These are phyloP conservation scores for Fusarium irregulare DNA, from an alignment of 2,329 filamentous ascomycete genomes.

Conservation along the genomic window DNA sequence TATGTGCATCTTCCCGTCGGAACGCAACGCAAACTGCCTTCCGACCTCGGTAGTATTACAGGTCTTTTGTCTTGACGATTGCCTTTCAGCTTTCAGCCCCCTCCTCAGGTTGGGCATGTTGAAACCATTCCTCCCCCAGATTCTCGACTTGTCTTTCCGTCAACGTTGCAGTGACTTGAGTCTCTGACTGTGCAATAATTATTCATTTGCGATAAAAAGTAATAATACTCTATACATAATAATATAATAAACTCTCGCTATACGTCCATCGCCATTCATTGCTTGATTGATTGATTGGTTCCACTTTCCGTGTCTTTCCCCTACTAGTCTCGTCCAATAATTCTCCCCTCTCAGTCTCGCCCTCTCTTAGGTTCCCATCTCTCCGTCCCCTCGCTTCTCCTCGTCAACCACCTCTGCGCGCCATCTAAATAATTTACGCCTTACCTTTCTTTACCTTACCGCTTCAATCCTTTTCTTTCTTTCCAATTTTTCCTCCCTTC, in stretches of 20 bases:
- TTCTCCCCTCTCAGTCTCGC: neutral
- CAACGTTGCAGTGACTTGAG: neutral
- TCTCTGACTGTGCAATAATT: too few relatives aligned
- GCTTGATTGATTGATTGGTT: constrained; percentile 20
- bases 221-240: neutral
- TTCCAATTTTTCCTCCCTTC: neutral
- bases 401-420: constrained; percentile 27
- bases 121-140: constrained; percentile 33
- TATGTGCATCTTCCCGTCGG: neutral
- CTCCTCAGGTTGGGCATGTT: constrained; percentile 1
- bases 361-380: neutral
- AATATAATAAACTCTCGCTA: neutral
- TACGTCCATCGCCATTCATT: neutral
- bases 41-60: neutral
- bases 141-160: constrained; percentile 3
- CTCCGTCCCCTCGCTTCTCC: constrained; percentile 20
- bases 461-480: constrained; percentile 8
- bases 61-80: neutral
- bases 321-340: constrained; percentile 19
- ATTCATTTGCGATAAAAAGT: neutral
- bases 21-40: neutral
- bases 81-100: constrained; percentile 3
- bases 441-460: neutral
- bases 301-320: constrained; percentile 14
- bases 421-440: constrained; percentile 18